Conservation (phyloP, 441 rosid species). For the Macaranga tanarius region DNA sequence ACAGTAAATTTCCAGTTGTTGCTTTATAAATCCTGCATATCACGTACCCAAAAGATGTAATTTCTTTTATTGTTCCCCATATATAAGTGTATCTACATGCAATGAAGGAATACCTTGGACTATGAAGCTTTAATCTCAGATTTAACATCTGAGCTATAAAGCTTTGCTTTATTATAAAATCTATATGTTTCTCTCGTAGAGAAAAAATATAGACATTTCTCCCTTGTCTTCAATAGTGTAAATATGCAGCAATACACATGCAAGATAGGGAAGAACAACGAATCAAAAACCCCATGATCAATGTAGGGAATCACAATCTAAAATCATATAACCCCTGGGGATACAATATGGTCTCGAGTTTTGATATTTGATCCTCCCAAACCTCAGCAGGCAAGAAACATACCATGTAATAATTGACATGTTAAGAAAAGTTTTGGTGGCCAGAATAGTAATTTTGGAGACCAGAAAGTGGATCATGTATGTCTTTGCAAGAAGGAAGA, state of each 20-base stretch:
- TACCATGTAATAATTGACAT: constrained; percentile 16
- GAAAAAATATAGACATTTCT: constrained; percentile 46
- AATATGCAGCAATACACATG: constrained; percentile 46
- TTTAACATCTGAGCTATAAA: constrained; percentile 47
- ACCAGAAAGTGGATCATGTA: not conserved
- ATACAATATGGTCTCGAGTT: constrained; percentile 76
- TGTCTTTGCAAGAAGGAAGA: no score
- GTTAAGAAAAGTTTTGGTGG: not conserved
- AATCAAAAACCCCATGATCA: not conserved
- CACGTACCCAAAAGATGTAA: constrained; percentile 13
- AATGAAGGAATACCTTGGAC: constrained; percentile 58
- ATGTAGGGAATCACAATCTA: constrained; percentile 15
- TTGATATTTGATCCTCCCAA: constrained; percentile 66
- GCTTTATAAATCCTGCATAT: constrained; percentile 19
- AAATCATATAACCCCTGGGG: constrained; percentile 52
- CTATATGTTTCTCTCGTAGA: constrained; percentile 54
- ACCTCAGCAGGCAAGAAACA: constrained; percentile 46
- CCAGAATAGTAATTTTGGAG: no score
- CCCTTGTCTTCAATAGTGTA: constrained; percentile 54
- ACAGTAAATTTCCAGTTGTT: no score
- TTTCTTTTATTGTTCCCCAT: not conserved
- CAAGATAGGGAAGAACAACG: constrained; percentile 10
- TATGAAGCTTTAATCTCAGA: constrained; percentile 52
- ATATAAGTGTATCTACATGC: not conserved
- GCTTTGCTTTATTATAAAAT: constrained; percentile 53